A percentile compares a stretch with the other conserved stretches of the same genome.
Conservation (phyloP, 2,329 filamentous ascomycete species). For the Mycosphaerella arachidis region DNA sequence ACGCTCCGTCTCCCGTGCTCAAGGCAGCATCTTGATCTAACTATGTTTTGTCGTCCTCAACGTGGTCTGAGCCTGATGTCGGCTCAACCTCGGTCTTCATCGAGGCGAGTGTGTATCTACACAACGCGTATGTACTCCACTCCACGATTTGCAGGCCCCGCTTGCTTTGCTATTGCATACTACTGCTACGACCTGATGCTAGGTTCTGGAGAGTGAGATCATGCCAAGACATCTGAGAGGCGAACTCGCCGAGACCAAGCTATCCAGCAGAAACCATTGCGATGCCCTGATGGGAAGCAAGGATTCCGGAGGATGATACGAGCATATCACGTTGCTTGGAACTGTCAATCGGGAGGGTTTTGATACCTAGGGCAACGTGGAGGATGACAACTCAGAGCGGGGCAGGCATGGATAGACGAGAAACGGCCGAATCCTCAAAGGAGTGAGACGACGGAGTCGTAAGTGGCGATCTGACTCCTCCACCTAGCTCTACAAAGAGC, state of each 20-base stretch:
- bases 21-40: no score
- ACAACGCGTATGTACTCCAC: background rate
- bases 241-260: no score
- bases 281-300: no score
- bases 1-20: no score
- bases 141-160: background rate
- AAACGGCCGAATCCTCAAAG: background rate
- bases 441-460: background rate
- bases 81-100: background rate
- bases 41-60: no score
- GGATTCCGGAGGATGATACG: background rate
- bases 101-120: background rate
- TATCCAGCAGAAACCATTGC: no score
- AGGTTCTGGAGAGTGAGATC: no score
- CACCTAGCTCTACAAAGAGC: background rate
- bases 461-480: background rate
- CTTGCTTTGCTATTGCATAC: background rate
- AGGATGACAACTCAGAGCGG: background rate
- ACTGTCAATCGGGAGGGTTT: background rate
- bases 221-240: no score
- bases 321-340: background rate
- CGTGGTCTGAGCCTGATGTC: background rate
- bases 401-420: background rate
- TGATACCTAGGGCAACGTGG: background rate
- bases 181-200: no score